Conservation (phyloP, 768 basidiomycete genomes). For the Crepidotus variabilis region DNA sequence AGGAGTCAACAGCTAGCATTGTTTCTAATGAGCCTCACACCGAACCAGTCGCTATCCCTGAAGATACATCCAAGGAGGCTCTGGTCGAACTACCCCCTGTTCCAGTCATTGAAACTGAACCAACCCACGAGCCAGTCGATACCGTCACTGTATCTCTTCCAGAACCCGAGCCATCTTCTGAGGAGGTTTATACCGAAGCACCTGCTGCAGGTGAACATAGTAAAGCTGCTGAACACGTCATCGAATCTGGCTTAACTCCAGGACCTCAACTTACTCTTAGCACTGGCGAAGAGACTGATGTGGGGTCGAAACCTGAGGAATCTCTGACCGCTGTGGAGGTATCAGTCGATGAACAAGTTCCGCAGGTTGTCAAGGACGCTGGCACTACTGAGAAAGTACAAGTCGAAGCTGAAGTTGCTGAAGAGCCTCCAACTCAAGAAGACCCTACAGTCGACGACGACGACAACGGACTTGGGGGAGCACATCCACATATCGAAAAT, state of each 20-base stretch:
- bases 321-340: background rate
- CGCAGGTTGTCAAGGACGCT: background rate
- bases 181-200: background rate
- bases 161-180: background rate
- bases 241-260: background rate
- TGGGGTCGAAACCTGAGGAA: background rate
- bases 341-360: background rate
- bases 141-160: background rate
- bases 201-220: background rate
- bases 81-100: slow-evolving; percentile 9
- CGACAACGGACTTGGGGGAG: too few relatives aligned
- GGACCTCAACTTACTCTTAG: background rate
- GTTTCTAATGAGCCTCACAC: slow-evolving; percentile 7
- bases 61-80: slow-evolving; percentile 7
- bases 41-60: slow-evolving; percentile 4
- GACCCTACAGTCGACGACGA: too few relatives aligned
- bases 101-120: slow-evolving; percentile 1
- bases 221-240: background rate
- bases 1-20: slow-evolving; percentile 1
- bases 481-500: too few relatives aligned
- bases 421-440: too few relatives aligned
- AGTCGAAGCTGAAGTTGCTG: background rate
- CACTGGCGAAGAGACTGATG: background rate
- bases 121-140: background rate
- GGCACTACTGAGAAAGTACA: background rate